Evolutionary conservation across 1,139 yeast species (phyloP), one percentile per base, ranked within the genome.

Genomic region (Pichia sp.): DNA sequence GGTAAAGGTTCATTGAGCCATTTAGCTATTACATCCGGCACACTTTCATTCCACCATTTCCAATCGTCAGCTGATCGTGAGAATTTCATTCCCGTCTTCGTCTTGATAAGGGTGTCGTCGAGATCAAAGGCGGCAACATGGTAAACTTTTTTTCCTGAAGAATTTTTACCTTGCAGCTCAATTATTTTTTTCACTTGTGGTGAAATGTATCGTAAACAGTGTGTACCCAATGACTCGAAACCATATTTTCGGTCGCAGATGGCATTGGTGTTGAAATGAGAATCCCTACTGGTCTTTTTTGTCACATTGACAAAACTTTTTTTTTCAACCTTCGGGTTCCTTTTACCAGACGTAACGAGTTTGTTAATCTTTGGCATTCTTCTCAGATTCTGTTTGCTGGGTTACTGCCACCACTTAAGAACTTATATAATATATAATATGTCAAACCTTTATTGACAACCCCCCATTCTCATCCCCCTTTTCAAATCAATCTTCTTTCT

Each of bases 111-210:
- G 0, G 96, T 88, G 1, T 78, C 81, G 67, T 88, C 96, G 47
- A 88, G 70, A 65, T 88, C 96, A 64, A 88, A 88, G 0, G 86
- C 85, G 0, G 89, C 88, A 0, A 86, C 65, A 19, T 37, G 21
- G 48, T 19, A 3, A 19, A 44, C 5, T 28, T 13, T 23, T 21
- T 26, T 30, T 18, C 21, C 41, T 9, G 28, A 7, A 31, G 36
- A 13, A 6, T n/a, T 16, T n/a, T 31, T n/a, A 12, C 13, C 13
- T n/a, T 12, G 22, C 16, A 44, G 12, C 2, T 25, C 30, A 13
- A 41, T 28, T 2, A 48, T 10, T 13, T 34, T 19, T 10, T 41
- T 34, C 8, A 37, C 44, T 16, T 16, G n/a, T 9, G 53, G 47
- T 2, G 54, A 54, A 6, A 40, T 44, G 30, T 43, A 41, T 2